A percentile compares a stretch with the other conserved stretches of the same genome.
phyloP scores from a whole-genome alignment of 352 stramenopile genomes.

The Phytopythium mirpurense region DNA sequence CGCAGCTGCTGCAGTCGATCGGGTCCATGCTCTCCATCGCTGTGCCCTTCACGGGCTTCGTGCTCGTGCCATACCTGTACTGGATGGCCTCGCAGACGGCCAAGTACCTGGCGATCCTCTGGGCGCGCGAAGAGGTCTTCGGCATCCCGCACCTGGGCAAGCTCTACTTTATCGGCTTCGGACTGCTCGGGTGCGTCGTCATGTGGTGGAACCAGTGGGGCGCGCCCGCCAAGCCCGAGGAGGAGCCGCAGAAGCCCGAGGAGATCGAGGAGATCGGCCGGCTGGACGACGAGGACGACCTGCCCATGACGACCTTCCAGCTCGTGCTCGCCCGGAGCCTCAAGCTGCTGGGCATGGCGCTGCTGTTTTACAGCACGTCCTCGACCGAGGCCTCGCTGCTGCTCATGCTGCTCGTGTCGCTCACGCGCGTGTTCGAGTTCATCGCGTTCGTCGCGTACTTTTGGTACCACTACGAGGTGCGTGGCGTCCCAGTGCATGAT shows the following conservation, averaged over 20 bases:
- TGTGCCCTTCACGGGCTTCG: constrained; percentile 69
- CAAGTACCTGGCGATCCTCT: constrained; percentile 60
- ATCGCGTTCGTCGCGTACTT: constrained; percentile 67
- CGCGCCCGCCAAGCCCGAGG: constrained; percentile 35
- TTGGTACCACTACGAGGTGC: constrained; percentile 78
- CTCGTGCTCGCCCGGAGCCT: constrained; percentile 48
- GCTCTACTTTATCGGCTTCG: constrained; percentile 83
- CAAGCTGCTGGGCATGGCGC: constrained; percentile 50
- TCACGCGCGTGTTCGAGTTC: constrained; percentile 71
- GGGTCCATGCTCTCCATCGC: constrained; percentile 64
- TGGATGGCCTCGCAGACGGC: constrained; percentile 49
- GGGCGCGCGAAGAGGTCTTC: constrained; percentile 63
- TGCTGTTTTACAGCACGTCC: constrained; percentile 82
- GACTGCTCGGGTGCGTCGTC: constrained; percentile 55
- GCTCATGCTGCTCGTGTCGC: constrained; percentile 58
- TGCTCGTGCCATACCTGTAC: constrained; percentile 75
- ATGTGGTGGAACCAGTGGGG: constrained; percentile 89
- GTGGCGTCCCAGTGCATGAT: no score
- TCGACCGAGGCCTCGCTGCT: constrained; percentile 70
- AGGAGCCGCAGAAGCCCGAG: constrained; percentile 45
- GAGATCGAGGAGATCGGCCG: constrained; percentile 67
- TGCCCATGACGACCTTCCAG: constrained; percentile 62
- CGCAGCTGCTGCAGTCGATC: constrained; percentile 59
- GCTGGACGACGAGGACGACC: constrained; percentile 51
- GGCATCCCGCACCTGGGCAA: constrained; percentile 80